These are phyloP conservation scores for Harringtonia lauricola DNA, from an alignment of 2,329 filamentous ascomycete species.

Conservation along the genomic window DNA sequence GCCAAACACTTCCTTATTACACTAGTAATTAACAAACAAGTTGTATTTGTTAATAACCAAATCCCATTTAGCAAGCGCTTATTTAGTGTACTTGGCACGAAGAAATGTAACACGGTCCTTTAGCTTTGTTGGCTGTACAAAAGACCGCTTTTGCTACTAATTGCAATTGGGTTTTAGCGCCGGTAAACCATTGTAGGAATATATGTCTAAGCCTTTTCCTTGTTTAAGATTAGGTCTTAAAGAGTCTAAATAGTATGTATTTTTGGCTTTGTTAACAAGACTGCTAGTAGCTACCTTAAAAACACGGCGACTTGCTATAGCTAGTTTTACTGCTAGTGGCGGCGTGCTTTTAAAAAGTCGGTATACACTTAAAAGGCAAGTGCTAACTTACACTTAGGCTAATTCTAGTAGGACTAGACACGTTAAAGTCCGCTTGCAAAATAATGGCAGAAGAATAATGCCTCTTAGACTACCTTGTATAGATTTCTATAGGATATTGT, in stretches of 20 bases:
- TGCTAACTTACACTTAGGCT: slow-evolving; percentile 52
- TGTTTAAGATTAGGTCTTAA: too few relatives aligned
- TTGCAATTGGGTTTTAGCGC: slow-evolving; percentile 7
- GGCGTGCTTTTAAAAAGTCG: slow-evolving; percentile 25
- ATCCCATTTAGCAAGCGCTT: slow-evolving; percentile 69
- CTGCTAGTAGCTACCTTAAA: slow-evolving; percentile 35
- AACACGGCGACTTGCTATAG: slow-evolving; percentile 33
- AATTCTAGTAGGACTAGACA: slow-evolving; percentile 59
- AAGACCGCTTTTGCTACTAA: slow-evolving; percentile 12
- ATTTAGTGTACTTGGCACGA: slow-evolving; percentile 52
- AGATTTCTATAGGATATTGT: slow-evolving; percentile 24
- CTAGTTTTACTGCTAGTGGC: slow-evolving; percentile 24
- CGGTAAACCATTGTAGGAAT: neutral
- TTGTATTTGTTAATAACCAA: slow-evolving; percentile 68
- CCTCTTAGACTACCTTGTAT: slow-evolving; percentile 22
- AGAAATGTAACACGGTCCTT: slow-evolving; percentile 27
- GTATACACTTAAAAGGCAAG: slow-evolving; percentile 16
- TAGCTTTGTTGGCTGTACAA: slow-evolving; percentile 34
- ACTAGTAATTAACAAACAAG: slow-evolving; percentile 67
- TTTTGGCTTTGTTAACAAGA: slow-evolving; percentile 37
- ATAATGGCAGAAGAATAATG: slow-evolving; percentile 39
- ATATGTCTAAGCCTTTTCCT: too few relatives aligned
- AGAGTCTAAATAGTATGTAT: slow-evolving; percentile 23
- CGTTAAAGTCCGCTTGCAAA: slow-evolving; percentile 48
- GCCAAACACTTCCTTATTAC: slow-evolving; percentile 57